phyloP scores from a whole-genome alignment of 2,329 filamentous ascomycete species.

The Lojkania enalia region DNA sequence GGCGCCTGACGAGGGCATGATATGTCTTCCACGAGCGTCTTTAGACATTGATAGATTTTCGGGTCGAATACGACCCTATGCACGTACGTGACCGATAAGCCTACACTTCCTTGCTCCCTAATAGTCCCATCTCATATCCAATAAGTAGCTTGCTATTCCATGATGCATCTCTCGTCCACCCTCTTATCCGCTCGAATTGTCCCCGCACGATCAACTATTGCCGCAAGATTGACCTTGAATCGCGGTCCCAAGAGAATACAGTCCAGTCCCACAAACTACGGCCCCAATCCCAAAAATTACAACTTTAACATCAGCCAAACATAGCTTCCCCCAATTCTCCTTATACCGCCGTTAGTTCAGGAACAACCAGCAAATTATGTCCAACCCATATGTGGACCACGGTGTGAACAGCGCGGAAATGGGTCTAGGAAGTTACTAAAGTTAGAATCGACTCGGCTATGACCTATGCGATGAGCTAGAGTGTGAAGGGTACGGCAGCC shows the following conservation, averaged over 20 bases:
- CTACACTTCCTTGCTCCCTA: too few species aligned
- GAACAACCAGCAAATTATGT: conserved; percentile 51
- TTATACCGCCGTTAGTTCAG: conserved; percentile 51
- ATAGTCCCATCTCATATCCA: not conserved
- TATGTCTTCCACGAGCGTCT: too few species aligned
- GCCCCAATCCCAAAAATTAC: conserved; percentile 40
- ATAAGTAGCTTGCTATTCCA: too few species aligned
- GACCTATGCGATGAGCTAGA: conserved; percentile 67
- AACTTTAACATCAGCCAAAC: conserved; percentile 49
- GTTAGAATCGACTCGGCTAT: conserved; percentile 68
- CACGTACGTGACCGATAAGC: not conserved
- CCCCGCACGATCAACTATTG: conserved; percentile 25
- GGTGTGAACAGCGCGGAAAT: conserved; percentile 62
- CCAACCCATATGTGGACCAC: conserved; percentile 64
- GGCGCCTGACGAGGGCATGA: too few species aligned
- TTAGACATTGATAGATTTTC: not conserved
- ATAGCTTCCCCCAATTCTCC: conserved; percentile 47
- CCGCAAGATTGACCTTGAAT: conserved; percentile 25
- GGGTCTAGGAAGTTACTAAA: conserved; percentile 65
- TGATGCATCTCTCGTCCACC: too few species aligned
- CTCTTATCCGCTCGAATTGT: conserved; percentile 11
- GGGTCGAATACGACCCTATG: not conserved
- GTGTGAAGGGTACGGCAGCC: conserved; percentile 57
- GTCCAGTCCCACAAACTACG: conserved; percentile 25
- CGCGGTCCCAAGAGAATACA: conserved; percentile 28